Conservation (phyloP, 805 yeast genomes). For the Candida yuanshanica region DNA sequence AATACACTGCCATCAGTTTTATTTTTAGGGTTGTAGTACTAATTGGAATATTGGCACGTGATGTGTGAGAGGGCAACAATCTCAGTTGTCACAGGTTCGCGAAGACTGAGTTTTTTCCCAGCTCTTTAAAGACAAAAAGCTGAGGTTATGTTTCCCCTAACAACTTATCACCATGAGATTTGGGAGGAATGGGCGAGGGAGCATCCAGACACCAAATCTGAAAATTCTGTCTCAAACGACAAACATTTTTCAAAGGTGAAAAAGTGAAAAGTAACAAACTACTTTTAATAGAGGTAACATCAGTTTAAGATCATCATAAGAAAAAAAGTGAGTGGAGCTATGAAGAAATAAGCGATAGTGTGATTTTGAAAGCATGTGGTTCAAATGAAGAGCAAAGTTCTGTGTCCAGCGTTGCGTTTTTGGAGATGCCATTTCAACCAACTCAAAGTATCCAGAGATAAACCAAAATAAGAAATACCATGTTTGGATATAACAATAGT, state of each 20-base stretch:
- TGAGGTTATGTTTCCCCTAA: no score
- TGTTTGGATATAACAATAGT: not conserved
- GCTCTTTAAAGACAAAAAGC: not conserved
- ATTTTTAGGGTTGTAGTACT: not conserved
- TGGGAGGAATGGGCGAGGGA: not conserved
- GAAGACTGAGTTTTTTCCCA: not conserved
- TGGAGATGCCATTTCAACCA: not conserved
- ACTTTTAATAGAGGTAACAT: slow-evolving; percentile 6
- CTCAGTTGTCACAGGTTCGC: no score
- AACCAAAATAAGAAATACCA: not conserved
- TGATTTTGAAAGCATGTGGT: not conserved
- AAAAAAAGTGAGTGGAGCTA: slow-evolving; percentile 23
- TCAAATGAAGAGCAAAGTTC: not conserved
- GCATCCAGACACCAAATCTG: slow-evolving; percentile 16
- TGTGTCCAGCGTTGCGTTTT: not conserved
- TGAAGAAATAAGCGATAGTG: not conserved
- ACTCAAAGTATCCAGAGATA: not conserved
- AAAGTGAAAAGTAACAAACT: slow-evolving; percentile 15
- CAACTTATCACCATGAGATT: no score
- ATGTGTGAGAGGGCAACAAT: not conserved
- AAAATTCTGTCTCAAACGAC: slow-evolving; percentile 6
- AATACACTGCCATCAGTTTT: not conserved
- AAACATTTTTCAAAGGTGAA: slow-evolving; percentile 26
- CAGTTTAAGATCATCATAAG: slow-evolving; percentile 22
- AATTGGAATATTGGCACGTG: not conserved